Base-by-base conservation (phyloP, 2,329 filamentous ascomycete genomes). In the Cordyceps militaris region DNA sequence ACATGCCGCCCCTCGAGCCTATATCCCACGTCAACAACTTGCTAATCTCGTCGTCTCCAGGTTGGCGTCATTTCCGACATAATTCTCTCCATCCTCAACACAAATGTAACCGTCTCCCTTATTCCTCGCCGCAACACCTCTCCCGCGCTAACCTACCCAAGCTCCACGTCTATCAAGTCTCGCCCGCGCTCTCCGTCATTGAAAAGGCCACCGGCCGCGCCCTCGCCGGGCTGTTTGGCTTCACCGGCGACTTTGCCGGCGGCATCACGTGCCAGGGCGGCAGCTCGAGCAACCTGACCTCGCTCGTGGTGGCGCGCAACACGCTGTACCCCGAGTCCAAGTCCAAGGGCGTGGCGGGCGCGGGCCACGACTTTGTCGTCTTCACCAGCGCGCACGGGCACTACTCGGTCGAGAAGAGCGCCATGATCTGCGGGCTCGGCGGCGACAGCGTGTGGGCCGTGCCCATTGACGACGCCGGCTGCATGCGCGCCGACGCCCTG, bases 351-450 rank as follows among this genome's bases (percentile, higher is more conserved):
- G 91, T 91, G 67, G 80, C 77, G 1, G 91, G 91, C 67, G 80
- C 77, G 1, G 91, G 78, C 61, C 91, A 77, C 61, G 78, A 80
- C 21, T 93, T 97, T 66, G 87, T 91, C 21, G 74, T 97, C 56
- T 97, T 97, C 75, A 97, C 93, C 3, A 90, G 86, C 63, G 84
- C 81, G 1, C 91, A 97, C 70, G 92, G 93, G 0, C 94, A 97
- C 77, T 99, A 97, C 76, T 92, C 87, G 5, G 83, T 97, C 26
- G 91, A 96, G 67, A 97, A 97, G 74, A 92, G 91, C 3, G 92
- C 92, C n/a, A 87, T 93, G 68, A 88, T 93, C 67, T 87, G 88
- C 65, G 94, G 94, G 0, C 81, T 99, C 38, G 94, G 94, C 10
- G 85, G 83, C 28, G 76, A 78, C 21, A 84, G 84, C 61, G 91